Conservation (phyloP, 2,329 filamentous ascomycete genomes). For the Cercospora sp. region DNA sequence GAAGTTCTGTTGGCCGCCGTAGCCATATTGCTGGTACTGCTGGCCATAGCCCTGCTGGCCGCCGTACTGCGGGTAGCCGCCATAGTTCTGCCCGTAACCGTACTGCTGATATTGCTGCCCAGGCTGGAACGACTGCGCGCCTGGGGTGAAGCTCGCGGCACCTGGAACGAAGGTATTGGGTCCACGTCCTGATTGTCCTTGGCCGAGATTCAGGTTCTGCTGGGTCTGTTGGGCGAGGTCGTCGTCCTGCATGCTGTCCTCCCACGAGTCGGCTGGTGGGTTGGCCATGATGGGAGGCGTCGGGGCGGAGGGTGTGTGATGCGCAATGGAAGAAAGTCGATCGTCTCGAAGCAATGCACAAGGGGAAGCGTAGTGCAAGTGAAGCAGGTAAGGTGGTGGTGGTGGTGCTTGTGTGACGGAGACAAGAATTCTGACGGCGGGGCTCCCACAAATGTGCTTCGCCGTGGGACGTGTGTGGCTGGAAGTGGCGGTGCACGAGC, state of each 20-base stretch:
- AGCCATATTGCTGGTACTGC: conserved; percentile 43
- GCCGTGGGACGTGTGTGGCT: not conserved
- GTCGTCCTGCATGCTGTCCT: conserved; percentile 51
- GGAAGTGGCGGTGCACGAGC: not conserved
- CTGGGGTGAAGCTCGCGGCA: conserved; percentile 41
- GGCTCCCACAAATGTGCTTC: not conserved
- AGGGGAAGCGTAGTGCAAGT: not conserved
- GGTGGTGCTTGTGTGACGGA: not conserved
- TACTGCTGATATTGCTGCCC: conserved; percentile 39
- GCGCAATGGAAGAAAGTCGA: not conserved
- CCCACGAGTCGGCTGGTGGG: conserved; percentile 69
- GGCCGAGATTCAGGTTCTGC: conserved; percentile 40
- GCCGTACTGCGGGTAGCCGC: conserved; percentile 31
- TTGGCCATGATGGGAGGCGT: conserved; percentile 31
- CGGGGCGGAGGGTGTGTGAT: not conserved
- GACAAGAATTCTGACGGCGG: not conserved
- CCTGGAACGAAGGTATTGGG: conserved; percentile 38
- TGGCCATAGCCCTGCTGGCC: conserved; percentile 43
- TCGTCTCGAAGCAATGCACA: not conserved
- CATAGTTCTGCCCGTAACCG: conserved; percentile 43
- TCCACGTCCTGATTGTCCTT: conserved; percentile 28
- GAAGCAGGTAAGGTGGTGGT: not conserved
- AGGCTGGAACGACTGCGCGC: conserved; percentile 38
- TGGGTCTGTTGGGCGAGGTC: conserved; percentile 43
- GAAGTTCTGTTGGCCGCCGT: conserved; percentile 45